Evolutionary conservation across 2,329 filamentous ascomycete species (phyloP), one percentile per base, ranked within the genome.

Genomic region (Myriosclerotinia scirpicola): DNA sequence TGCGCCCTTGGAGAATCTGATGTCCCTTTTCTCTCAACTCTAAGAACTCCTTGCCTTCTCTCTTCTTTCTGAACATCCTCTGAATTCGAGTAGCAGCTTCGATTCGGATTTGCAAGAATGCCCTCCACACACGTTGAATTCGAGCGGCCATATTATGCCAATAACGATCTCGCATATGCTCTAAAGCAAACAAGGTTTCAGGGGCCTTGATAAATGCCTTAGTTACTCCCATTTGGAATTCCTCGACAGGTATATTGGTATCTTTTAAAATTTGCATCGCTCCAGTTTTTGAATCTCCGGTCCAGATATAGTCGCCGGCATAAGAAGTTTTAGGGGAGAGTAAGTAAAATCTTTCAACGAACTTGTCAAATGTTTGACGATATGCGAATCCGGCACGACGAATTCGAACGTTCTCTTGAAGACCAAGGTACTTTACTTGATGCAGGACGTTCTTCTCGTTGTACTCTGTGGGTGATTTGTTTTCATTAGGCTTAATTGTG

Each of bases 91-190:
- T 97, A 8, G 95, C 95, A 67, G 92, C 95, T 79, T 99, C 95
- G 36, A 88, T 90, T 54, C 95, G 87, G 79, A 98, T 98, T 6
- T 94, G 89, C 52, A 98, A 84, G 76, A 97, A 98, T 63, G 96
- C 96, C 74, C 95, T 87, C 95, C 95, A 99, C 76, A 96, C 95
- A 72, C 95, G 87, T 80, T 99, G 95, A 68, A 99, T 98, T 67
- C 95, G 88, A 68, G 94, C 96, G 4, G 95, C 95, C 95, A 99
- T 98, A 80, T 98, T 99, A 79, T 98, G 94, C 94, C 94, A 98
- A 79, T 98, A 99, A 66, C 92, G 85, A 77, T 99, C 95, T 76
- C 95, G 87, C 94, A 99, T 98, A 67, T 96, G 93, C 79, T 99
- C 95, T 14, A 99, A 82, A 2, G 95, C 95, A 76, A 99, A 99